Conservation (phyloP, 2,329 filamentous ascomycete genomes). For the Boeremia lycopersici region DNA sequence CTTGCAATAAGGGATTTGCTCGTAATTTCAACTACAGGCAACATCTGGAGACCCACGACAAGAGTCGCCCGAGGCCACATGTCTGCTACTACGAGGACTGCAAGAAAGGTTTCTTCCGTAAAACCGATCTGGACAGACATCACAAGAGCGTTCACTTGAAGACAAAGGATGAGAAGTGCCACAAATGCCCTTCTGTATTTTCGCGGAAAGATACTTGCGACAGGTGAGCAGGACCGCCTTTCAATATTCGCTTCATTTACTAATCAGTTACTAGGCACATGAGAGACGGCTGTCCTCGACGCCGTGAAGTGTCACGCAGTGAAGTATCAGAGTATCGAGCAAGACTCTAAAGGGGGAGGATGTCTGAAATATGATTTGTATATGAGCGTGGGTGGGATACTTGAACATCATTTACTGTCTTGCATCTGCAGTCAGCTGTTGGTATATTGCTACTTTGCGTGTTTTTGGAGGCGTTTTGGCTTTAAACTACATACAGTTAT, state of each 20-base stretch:
- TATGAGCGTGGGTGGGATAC: slow-evolving; percentile 15
- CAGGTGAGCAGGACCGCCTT: slow-evolving; percentile 62
- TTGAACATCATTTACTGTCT: slow-evolving; percentile 2
- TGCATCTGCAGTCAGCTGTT: background rate
- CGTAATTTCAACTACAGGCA: slow-evolving; percentile 86
- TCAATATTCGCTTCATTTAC: background rate
- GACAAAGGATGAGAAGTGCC: slow-evolving; percentile 71
- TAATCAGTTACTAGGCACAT: slow-evolving; percentile 65
- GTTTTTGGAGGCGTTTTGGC: background rate
- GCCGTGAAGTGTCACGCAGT: slow-evolving; percentile 51
- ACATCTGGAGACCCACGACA: slow-evolving; percentile 83
- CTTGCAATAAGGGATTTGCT: slow-evolving; percentile 80
- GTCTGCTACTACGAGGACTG: slow-evolving; percentile 70
- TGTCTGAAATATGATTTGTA: background rate
- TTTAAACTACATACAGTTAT: background rate
- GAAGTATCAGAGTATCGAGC: slow-evolving; percentile 14
- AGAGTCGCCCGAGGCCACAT: slow-evolving; percentile 72
- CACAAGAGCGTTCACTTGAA: slow-evolving; percentile 73
- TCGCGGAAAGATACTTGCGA: slow-evolving; percentile 82
- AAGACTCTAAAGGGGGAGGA: background rate
- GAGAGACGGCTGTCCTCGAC: slow-evolving; percentile 75
- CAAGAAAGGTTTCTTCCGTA: slow-evolving; percentile 77
- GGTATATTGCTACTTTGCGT: background rate
- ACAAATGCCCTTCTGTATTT: slow-evolving; percentile 73
- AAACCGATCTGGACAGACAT: slow-evolving; percentile 73